Evolutionary conservation across 495 filamentous ascomycete genomes (phyloP).

Genomic region (Bombardia bombarda): DNA sequence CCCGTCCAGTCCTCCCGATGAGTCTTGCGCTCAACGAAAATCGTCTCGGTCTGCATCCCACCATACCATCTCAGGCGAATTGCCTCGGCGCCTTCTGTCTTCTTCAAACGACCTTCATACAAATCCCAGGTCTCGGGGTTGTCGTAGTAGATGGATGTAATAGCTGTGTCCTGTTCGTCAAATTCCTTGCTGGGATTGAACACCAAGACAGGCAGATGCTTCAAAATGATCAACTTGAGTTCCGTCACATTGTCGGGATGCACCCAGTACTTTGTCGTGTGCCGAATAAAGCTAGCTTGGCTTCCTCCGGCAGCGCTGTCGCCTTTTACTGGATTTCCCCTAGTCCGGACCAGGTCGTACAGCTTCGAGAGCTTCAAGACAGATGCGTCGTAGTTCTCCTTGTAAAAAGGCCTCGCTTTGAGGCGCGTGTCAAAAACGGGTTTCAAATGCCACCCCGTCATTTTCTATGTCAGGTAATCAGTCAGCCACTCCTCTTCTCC

Average conservation of each 20-base stretch:
- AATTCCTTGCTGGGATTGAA: slow-evolving; percentile 99
- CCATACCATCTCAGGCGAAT: slow-evolving; percentile 97
- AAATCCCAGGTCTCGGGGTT: slow-evolving; percentile 89
- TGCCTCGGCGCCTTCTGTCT: slow-evolving; percentile 95
- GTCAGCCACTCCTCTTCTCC: too few relatives aligned
- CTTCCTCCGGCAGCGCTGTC: slow-evolving; percentile 84
- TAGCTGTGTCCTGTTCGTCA: slow-evolving; percentile 77
- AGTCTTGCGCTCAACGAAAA: slow-evolving; percentile 97
- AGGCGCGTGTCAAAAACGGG: slow-evolving; percentile 90
- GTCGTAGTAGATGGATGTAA: slow-evolving; percentile 97
- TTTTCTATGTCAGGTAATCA: slow-evolving; percentile 61
- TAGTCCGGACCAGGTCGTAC: slow-evolving; percentile 87
- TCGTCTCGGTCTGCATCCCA: slow-evolving; percentile 85
- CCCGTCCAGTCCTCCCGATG: slow-evolving; percentile 99
- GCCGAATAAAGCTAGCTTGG: slow-evolving; percentile 92
- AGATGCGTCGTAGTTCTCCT: slow-evolving; percentile 95
- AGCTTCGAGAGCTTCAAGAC: slow-evolving; percentile 93
- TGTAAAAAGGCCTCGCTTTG: slow-evolving; percentile 95
- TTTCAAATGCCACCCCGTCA: slow-evolving; percentile 86
- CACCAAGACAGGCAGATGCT: slow-evolving; percentile 94
- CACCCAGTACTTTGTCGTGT: slow-evolving; percentile 99
- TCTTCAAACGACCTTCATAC: slow-evolving; percentile 89
- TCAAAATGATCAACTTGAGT: slow-evolving; percentile 91
- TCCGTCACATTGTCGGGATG: slow-evolving; percentile 98
- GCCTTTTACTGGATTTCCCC: slow-evolving; percentile 85